Percentiles rank a stretch among this genome's conserved stretches.
Evolutionary conservation across 2,329 filamentous ascomycete genomes (phyloP).

Genomic region (Ploettnerulaceae sp.): DNA sequence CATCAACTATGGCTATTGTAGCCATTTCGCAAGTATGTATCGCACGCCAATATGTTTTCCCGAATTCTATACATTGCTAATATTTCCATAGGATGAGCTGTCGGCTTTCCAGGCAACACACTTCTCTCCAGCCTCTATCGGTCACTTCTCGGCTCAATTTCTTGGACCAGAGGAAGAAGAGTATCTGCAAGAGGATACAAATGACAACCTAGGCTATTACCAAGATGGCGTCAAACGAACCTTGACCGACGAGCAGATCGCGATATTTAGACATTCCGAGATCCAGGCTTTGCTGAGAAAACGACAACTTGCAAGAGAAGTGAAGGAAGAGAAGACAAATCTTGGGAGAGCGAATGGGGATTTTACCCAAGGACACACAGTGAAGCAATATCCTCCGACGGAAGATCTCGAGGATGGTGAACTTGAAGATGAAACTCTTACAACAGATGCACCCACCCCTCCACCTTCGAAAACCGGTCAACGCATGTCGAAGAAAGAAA

Average conservation of each 20-base stretch:
- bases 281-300: constrained; percentile 64
- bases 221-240: constrained; percentile 82
- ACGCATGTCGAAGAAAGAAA: constrained; percentile 19
- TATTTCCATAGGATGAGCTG: constrained; percentile 26
- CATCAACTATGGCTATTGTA: constrained; percentile 28
- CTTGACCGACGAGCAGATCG: constrained; percentile 84
- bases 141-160: constrained; percentile 52
- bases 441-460: constrained; percentile 11
- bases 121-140: constrained; percentile 32
- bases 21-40: constrained; percentile 38
- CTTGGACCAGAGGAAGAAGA: constrained; percentile 47
- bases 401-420: constrained; percentile 20
- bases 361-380: background rate
- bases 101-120: constrained; percentile 28
- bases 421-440: constrained; percentile 16
- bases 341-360: background rate
- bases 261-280: constrained; percentile 86
- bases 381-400: background rate
- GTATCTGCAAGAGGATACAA: constrained; percentile 35
- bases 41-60: background rate
- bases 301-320: constrained; percentile 33
- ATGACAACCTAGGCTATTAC: constrained; percentile 77
- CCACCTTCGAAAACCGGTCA: constrained; percentile 5
- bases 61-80: constrained; percentile 6
- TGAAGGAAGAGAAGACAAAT: constrained; percentile 6